phyloP scores from a whole-genome alignment of 345 rosid species.

The Pistacia vera region DNA sequence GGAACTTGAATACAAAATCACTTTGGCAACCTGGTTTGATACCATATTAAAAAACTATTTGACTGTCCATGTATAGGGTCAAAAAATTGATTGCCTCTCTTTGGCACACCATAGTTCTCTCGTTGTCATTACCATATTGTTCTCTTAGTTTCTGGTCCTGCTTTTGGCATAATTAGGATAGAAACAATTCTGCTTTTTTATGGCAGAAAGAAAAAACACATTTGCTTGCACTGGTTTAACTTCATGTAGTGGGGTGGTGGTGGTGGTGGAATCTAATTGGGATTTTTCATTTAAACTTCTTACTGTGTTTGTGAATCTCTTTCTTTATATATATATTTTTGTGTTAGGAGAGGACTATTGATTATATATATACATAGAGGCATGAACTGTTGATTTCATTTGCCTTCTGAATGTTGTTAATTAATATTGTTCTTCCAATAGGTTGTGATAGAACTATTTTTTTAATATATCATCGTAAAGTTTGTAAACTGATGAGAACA shows the following conservation, averaged over 20 bases:
- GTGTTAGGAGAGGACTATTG: not conserved
- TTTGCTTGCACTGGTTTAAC: not conserved
- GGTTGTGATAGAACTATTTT: no score
- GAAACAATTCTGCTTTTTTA: not conserved
- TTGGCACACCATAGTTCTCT: not conserved
- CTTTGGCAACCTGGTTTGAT: no score
- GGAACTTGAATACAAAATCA: no score
- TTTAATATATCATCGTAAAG: no score
- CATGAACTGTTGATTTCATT: no score
- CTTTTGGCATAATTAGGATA: conserved; percentile 10
- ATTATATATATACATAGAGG: no score
- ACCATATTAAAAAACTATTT: no score
- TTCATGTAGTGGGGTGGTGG: no score
- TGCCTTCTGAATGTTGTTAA: no score
- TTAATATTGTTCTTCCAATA: no score
- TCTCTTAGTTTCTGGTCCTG: not conserved
- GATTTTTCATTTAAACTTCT: not conserved
- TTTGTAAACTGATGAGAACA: no score
- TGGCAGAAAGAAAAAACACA: not conserved
- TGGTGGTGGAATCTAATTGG: not conserved
- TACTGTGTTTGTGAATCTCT: not conserved
- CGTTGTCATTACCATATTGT: not conserved
- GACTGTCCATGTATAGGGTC: conserved; percentile 28
- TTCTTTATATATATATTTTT: not conserved
- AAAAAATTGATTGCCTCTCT: not conserved